Evolutionary conservation across 352 stramenopile genomes (phyloP).

Genomic region (Nothophytophthora sp.): DNA sequence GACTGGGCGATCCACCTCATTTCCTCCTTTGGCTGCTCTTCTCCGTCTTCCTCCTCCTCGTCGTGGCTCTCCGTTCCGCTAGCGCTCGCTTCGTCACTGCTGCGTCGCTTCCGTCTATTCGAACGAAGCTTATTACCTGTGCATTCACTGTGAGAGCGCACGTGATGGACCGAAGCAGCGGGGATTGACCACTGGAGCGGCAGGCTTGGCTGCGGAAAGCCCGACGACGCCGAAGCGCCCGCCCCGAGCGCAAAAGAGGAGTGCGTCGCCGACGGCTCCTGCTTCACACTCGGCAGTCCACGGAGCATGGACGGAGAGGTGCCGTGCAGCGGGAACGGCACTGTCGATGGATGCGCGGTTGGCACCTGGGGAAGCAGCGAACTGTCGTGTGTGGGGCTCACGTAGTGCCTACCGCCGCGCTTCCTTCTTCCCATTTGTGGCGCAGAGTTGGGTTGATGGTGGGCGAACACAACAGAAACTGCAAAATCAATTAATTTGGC

Average conservation of each 20-base stretch:
- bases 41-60: constrained; percentile 10
- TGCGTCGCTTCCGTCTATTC: constrained; percentile 18
- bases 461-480: too few species aligned
- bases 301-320: constrained; percentile 12
- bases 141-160: background rate
- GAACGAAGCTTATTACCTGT: constrained; percentile 1
- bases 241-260: too few species aligned
- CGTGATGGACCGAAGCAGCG: background rate
- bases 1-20: constrained; percentile 45
- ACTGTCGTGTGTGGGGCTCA: background rate
- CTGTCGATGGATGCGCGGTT: background rate
- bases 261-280: constrained; percentile 14
- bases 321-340: background rate
- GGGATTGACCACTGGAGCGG: constrained; percentile 4
- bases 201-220: constrained; percentile 2
- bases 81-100: background rate
- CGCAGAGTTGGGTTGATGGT: background rate
- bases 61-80: constrained; percentile 4
- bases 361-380: constrained; percentile 1
- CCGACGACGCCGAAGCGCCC: constrained; percentile 6
- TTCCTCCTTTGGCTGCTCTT: constrained; percentile 10
- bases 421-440: constrained; percentile 39
- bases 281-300: constrained; percentile 8
- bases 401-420: constrained; percentile 21
- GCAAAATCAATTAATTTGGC: too few species aligned